Evolutionary conservation across 768 basidiomycete genomes (phyloP).

Genomic region (Serpula lacrymans): DNA sequence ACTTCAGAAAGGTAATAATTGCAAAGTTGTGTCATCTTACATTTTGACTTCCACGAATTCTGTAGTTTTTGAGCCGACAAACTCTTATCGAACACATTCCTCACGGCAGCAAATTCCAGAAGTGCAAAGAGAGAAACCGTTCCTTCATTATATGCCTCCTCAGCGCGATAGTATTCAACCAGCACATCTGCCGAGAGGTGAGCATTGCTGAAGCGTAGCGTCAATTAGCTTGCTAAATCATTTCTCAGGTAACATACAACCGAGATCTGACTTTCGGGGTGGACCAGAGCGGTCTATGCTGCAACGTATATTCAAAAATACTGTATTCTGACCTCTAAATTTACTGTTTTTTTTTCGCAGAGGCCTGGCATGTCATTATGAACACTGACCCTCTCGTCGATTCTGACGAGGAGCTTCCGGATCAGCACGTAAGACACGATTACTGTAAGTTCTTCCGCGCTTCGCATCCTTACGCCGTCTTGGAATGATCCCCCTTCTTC

Average conservation of each 20-base stretch:
- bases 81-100: conserved; percentile 22
- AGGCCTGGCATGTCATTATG: conserved; percentile 68
- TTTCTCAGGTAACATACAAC: conserved; percentile 5
- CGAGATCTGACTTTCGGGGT: conserved; percentile 10
- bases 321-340: conserved; percentile 1
- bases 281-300: conserved; percentile 41
- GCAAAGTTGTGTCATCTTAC: no score
- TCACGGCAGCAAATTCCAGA: conserved; percentile 21
- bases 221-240: conserved; percentile 9
- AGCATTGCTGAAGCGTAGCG: conserved; percentile 2
- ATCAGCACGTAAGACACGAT: conserved; percentile 60
- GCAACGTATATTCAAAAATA: conserved; percentile 33
- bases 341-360: conserved; percentile 31
- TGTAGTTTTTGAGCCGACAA: conserved; percentile 20
- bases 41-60: no score
- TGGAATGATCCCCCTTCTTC: no score
- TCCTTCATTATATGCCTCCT: conserved; percentile 31
- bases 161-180: conserved; percentile 19
- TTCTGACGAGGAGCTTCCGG: conserved; percentile 69
- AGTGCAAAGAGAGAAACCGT: conserved; percentile 26
- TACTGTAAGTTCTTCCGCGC: conserved; percentile 48
- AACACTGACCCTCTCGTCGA: conserved; percentile 64
- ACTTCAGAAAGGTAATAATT: conserved; percentile 21
- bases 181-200: conserved; percentile 16
- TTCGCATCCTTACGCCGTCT: not conserved